Base-by-base conservation (phyloP, 345 rosid genomes). In the Gossypium herbaceum region DNA sequence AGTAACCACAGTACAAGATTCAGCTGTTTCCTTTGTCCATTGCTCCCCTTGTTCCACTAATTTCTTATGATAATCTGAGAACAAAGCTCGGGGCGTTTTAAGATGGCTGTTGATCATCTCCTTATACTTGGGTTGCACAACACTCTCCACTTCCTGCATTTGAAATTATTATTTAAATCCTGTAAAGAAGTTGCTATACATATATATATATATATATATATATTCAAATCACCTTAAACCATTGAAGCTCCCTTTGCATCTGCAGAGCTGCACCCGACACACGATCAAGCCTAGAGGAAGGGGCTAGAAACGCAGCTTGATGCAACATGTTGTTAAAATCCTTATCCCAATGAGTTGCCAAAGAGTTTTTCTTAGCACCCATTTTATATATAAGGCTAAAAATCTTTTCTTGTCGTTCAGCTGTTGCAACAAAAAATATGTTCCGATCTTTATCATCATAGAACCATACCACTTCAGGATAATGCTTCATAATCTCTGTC, bases 181-280 rank as follows among this genome's bases (percentile, higher is more conserved):
- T 34, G 41, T 34, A 34, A 34, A 34, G 41, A 34, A 34, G 41
- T 34, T 34, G 41, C 41, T 34, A 5, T 5, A 34, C 2, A 24
- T 29, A 29, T 29, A 3, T 34, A 48, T 13, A 11, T 63, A 25
- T 27, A 22, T 9, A 67, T 45, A 12, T 67, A 6, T 47, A 4
- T 34, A 29, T 27, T 19, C 11, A 41, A 12, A 11, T 20, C 73
- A 91, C 97, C 93, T 89, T 91, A 43, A 81, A 91, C 97, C 97
- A 89, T 67, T 89, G 97, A 3, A 89, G 73, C 68, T 91, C 97
- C 73, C 97, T 80, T 47, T 91, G 97, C 97, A 92, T 90, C 52
- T 92, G 97, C 47, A 92, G 79, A 73, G 91, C 92, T 17, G 97
- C 94, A 47, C 97, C 94, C 0, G 89, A 79, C 64, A 90, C 88